Conservation (phyloP, 1,139 yeast species). For the Candida gigantensis region DNA sequence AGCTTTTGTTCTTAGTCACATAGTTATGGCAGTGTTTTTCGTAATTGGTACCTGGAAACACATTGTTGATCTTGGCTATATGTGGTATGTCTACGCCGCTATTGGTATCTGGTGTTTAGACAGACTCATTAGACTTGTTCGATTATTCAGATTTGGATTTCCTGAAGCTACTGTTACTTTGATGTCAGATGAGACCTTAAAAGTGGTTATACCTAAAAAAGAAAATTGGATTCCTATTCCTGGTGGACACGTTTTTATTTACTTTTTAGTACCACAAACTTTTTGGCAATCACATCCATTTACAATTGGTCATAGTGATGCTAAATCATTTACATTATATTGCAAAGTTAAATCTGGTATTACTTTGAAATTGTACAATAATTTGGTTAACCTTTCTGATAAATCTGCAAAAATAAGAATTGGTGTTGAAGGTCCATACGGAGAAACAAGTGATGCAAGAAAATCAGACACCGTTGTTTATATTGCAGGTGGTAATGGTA, state of each 20-base stretch:
- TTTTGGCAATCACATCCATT: conserved; percentile 80
- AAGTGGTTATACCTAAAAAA: conserved; percentile 42
- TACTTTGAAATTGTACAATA: conserved; percentile 31
- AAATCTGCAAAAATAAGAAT: conserved; percentile 28
- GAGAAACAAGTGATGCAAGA: conserved; percentile 30
- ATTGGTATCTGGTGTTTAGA: conserved; percentile 67
- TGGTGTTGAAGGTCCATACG: conserved; percentile 45
- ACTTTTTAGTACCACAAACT: conserved; percentile 50
- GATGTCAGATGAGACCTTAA: conserved; percentile 46
- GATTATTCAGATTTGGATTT: conserved; percentile 51
- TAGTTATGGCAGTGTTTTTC: conserved; percentile 55
- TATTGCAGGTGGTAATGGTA: conserved; percentile 44
- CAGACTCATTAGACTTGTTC: conserved; percentile 49
- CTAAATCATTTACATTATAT: conserved; percentile 28
- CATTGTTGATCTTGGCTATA: conserved; percentile 48
- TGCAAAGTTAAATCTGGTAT: conserved; percentile 39
- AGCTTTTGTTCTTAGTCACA: conserved; percentile 60
- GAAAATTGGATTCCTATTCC: conserved; percentile 40
- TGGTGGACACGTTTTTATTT: conserved; percentile 66
- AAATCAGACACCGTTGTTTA: conserved; percentile 33
- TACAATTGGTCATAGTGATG: conserved; percentile 38
- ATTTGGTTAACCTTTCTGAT: conserved; percentile 28
- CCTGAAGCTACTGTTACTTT: conserved; percentile 45
- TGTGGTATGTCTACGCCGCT: conserved; percentile 52
- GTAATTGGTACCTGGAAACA: conserved; percentile 65